These are phyloP conservation scores for Periconia sp. DNA, from an alignment of 2,329 filamentous ascomycete species.

Conservation along the genomic window DNA sequence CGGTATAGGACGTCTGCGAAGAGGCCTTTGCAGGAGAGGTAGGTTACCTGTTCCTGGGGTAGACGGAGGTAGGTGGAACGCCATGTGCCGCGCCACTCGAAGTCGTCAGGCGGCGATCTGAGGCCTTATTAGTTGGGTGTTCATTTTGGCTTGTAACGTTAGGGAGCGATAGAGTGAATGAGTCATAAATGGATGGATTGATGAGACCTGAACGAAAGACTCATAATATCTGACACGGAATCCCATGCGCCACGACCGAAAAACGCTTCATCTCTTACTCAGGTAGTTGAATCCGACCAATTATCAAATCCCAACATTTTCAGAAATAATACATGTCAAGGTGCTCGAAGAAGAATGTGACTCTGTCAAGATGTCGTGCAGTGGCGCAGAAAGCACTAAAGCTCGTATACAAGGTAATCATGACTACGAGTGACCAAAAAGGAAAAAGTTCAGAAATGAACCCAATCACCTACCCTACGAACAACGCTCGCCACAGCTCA, in stretches of 20 bases:
- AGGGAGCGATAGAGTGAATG: conserved; percentile 5
- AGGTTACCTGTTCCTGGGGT: conserved; percentile 58
- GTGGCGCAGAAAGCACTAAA: not conserved
- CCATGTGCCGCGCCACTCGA: conserved; percentile 84
- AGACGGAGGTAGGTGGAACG: conserved; percentile 75
- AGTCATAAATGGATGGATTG: conserved; percentile 12
- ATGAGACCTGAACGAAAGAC: conserved; percentile 4
- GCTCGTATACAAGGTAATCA: not conserved
- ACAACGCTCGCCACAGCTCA: conserved; percentile 87
- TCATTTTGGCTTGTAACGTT: conserved; percentile 3
- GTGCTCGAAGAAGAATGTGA: too few species aligned
- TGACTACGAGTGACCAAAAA: not conserved
- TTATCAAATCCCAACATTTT: too few species aligned
- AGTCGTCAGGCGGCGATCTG: conserved; percentile 53
- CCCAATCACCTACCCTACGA: conserved; percentile 76
- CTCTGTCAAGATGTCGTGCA: not conserved
- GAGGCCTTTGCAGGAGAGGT: conserved; percentile 75
- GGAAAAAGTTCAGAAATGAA: too few species aligned
- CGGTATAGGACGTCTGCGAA: conserved; percentile 91
- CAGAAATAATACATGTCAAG: too few species aligned
- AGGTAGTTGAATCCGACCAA: too few species aligned
- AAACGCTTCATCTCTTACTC: too few species aligned
- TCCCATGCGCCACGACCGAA: too few species aligned
- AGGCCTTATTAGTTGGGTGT: conserved; percentile 13
- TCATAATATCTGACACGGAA: too few species aligned